Conservation (phyloP, 345 rosid species). For the Euclidium syriacum region DNA sequence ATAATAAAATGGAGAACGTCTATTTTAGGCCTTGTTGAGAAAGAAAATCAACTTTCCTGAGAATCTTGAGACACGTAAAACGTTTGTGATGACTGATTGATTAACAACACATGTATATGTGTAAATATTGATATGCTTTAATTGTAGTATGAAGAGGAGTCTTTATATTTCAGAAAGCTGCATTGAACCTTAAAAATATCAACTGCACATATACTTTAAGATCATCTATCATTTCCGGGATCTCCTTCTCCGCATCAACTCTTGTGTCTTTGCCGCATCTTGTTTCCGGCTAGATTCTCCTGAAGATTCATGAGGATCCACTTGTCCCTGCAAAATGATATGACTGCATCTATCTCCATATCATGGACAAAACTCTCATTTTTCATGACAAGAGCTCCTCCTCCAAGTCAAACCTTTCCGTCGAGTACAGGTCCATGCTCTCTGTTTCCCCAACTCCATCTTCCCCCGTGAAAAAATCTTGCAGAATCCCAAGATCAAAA, state of each 20-base stretch:
- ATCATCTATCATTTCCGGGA: neutral
- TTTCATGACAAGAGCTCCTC: slow-evolving; percentile 21
- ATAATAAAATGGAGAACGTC: too few relatives aligned
- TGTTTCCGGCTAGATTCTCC: slow-evolving; percentile 12
- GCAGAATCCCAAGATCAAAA: slow-evolving; percentile 77
- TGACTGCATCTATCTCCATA: slow-evolving; percentile 38
- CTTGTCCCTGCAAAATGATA: neutral
- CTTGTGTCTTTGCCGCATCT: slow-evolving; percentile 13
- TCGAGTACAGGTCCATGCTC: slow-evolving; percentile 26
- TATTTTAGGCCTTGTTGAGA: too few relatives aligned
- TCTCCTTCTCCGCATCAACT: slow-evolving; percentile 21
- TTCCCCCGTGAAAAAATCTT: too few relatives aligned
- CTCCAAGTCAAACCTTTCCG: slow-evolving; percentile 34
- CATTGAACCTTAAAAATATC: too few relatives aligned
- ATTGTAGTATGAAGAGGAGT: neutral
- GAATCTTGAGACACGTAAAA: neutral
- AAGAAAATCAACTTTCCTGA: neutral
- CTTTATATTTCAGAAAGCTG: too few relatives aligned
- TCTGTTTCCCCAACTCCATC: slow-evolving; percentile 34
- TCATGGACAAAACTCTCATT: slow-evolving; percentile 22
- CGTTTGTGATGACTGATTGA: neutral
- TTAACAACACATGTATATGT: neutral
- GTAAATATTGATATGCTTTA: neutral
- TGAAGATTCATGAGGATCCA: slow-evolving; percentile 6
- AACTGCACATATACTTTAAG: too few relatives aligned